Base-by-base conservation (phyloP, 2,329 filamentous ascomycete species). In the Ophiocordyceps unilateralis region DNA sequence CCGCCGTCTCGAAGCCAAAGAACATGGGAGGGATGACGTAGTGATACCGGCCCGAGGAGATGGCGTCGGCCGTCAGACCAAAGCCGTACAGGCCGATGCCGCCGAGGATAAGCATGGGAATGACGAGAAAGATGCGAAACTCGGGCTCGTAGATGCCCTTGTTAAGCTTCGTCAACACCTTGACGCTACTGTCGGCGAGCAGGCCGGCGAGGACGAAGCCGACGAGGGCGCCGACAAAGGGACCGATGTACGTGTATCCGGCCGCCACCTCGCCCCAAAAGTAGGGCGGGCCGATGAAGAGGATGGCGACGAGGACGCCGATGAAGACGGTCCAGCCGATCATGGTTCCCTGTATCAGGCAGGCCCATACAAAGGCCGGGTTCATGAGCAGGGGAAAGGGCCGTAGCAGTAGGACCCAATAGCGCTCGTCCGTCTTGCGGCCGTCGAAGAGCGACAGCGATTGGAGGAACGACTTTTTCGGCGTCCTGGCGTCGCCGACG, bases 281-380 rank as follows among this genome's bases (percentile, higher is more conserved):
- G 36, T 88, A 74, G 1, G 85, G 84, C 2, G 81, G 80, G 2
- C 81, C 79, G 40, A 93, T 71, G 64, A 91, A 89, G 50, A 93
- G 79, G 46, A 80, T 76, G n/a, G 80, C 82, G 39, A 93, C 65
- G 50, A 91, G 77, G 47, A 91, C 81, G 44, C 84, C 83, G 49
- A 93, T 89, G 55, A 95, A 85, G 15, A 95, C 84, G 1, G 88
- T 93, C 88, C 89, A 96, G 49, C 88, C 89, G 54, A 95, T 94
- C 55, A 94, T 76, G 5, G 83, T 76, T 15, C 88, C 88, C 68
- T 94, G 88, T 41, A 88, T 84, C 4, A 95, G 67, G 53, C 68
- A 70, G 21, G 68, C 70, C 83, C 86, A 94, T 36, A 93, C 60
- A 51, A 95, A 85, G 8, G 83, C 84, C 0, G 87, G 88, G 56